phyloP scores from a whole-genome alignment of 441 rosid species.

The Erodium trifolium region DNA sequence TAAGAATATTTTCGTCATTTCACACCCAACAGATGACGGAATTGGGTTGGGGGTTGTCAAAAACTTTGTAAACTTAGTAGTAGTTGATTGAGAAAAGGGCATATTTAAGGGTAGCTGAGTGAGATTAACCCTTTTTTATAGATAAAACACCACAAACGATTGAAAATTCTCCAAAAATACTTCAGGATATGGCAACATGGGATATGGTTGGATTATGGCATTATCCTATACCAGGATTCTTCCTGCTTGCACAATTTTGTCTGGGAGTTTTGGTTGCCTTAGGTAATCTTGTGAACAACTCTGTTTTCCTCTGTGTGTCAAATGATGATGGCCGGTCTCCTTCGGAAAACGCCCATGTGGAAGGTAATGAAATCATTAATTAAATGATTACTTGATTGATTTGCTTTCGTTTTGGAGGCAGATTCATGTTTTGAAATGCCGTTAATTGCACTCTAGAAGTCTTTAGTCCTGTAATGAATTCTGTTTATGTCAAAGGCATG shows the following conservation, averaged over 20 bases:
- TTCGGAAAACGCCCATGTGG: slow-evolving; percentile 39
- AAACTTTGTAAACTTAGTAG: too few relatives aligned
- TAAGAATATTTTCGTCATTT: too few relatives aligned
- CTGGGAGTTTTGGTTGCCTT: slow-evolving; percentile 92
- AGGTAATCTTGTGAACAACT: slow-evolving; percentile 96
- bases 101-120: too few relatives aligned
- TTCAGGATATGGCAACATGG: slow-evolving; percentile 95
- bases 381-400: slow-evolving; percentile 6
- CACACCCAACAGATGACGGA: too few relatives aligned
- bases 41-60: too few relatives aligned
- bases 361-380: slow-evolving; percentile 43
- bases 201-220: slow-evolving; percentile 99
- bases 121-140: too few relatives aligned
- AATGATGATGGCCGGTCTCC: slow-evolving; percentile 56
- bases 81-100: too few relatives aligned
- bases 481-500: too few relatives aligned
- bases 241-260: slow-evolving; percentile 95
- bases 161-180: slow-evolving; percentile 16
- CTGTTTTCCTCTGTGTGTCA: slow-evolving; percentile 80
- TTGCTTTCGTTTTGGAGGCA: not conserved
- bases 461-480: too few relatives aligned
- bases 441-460: not conserved
- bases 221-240: slow-evolving; percentile 94
- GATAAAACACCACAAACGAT: slow-evolving; percentile 13
- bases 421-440: not conserved